Evolutionary conservation across 1,284 basidiomycete species (phyloP).

Genomic region (Trichosporon sp.): DNA sequence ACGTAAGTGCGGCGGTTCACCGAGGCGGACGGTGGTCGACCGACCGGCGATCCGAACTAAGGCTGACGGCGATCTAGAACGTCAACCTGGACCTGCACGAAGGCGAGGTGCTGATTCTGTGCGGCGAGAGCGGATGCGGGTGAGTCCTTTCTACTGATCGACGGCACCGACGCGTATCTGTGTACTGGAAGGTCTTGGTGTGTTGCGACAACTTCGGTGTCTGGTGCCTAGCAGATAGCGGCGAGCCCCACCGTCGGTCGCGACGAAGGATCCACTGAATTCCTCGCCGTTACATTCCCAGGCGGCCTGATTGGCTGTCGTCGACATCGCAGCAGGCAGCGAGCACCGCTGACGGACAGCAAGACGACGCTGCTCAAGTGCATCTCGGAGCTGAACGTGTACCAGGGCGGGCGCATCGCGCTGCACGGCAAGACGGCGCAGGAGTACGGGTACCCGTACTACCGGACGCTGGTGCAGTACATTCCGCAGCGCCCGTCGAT

Average conservation of each 20-base stretch:
- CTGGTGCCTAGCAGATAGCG: background rate
- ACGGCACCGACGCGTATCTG: too few species aligned
- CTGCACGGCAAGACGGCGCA: slow-evolving; percentile 58
- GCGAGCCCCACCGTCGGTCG: background rate
- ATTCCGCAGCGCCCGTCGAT: slow-evolving; percentile 79
- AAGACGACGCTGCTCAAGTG: slow-evolving; percentile 80
- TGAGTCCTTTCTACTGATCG: slow-evolving; percentile 34
- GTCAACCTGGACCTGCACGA: slow-evolving; percentile 61
- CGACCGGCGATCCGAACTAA: background rate
- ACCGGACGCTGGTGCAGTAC: slow-evolving; percentile 71
- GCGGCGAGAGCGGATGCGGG: slow-evolving; percentile 69
- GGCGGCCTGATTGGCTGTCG: background rate
- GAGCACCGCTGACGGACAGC: slow-evolving; percentile 38
- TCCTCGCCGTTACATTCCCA: background rate
- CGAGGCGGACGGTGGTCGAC: too few species aligned
- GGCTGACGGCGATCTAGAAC: slow-evolving; percentile 40
- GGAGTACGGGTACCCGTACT: slow-evolving; percentile 63
- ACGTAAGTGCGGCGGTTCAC: slow-evolving; percentile 19
- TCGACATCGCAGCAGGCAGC: background rate
- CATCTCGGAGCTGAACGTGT: slow-evolving; percentile 69
- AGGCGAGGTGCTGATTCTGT: slow-evolving; percentile 66
- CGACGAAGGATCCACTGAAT: background rate
- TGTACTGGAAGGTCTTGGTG: too few species aligned
- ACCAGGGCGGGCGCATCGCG: slow-evolving; percentile 59
- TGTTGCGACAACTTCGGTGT: background rate